Percentiles rank a stretch among this genome's conserved stretches.
phyloP scores from a whole-genome alignment of 768 basidiomycete species.

The Gautieria morchelliformis region DNA sequence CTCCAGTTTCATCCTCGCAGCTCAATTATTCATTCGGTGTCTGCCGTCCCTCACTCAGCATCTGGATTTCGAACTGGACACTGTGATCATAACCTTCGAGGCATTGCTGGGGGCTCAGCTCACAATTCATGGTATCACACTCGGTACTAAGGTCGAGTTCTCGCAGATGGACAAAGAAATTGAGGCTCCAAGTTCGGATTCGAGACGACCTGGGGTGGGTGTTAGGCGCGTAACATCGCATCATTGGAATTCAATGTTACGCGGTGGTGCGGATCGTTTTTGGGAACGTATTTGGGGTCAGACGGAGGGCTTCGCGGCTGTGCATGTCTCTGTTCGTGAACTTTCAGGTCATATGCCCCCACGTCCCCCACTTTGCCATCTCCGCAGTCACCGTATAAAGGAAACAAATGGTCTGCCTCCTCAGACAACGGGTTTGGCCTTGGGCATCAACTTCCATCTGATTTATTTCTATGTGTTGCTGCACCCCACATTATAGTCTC shows the following conservation, averaged over 20 bases:
- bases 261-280: constrained; percentile 50
- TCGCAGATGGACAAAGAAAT: constrained; percentile 35
- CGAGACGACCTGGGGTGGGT: constrained; percentile 40
- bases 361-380: not conserved
- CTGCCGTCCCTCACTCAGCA: constrained; percentile 62
- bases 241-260: constrained; percentile 38
- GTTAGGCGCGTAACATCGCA: not conserved
- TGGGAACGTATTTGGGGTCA: constrained; percentile 62
- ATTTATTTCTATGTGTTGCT: constrained; percentile 35
- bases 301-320: constrained; percentile 39
- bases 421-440: not conserved
- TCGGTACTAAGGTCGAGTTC: constrained; percentile 49
- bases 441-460: not conserved
- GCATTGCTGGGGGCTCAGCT: constrained; percentile 44
- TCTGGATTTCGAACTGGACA: constrained; percentile 57
- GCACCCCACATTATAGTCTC: constrained; percentile 35
- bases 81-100: constrained; percentile 40
- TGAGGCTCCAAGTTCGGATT: constrained; percentile 8
- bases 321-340: constrained; percentile 28
- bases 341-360: not conserved
- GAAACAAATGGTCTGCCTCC: not conserved
- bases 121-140: constrained; percentile 36
- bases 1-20: not conserved
- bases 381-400: not conserved
- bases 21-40: constrained; percentile 52